Base-by-base conservation (phyloP, 768 basidiomycete species). In the Phylloporus sp. region DNA sequence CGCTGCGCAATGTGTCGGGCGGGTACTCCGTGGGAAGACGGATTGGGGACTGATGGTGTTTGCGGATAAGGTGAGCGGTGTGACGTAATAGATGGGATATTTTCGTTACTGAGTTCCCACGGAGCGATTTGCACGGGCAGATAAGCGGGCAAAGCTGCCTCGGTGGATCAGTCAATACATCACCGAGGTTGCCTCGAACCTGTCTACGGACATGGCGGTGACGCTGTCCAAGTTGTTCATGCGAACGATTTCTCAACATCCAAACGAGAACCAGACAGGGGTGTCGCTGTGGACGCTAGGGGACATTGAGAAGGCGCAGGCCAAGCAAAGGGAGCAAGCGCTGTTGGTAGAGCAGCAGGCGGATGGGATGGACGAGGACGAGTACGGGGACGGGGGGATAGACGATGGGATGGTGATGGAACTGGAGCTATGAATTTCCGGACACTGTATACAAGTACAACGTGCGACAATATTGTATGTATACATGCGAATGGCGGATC, bases 31-130 rank as follows among this genome's bases (percentile, higher is more conserved):
- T 41, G 96, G 96, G 54, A 99, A 99, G 73, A 98, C 96, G 4
- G 96, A 99, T 68, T 99, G 96, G 90, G 96, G 96, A 27, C 68
- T 99, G 59, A 99, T 99, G 96, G 83, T 98, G 10, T 99, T 99
- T 64, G 96, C 96, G 1, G 96, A 99, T 69, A 96, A 95, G 81
- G 96, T 93, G 26, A 37, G 63, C 56, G n/a, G 11, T 9, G 21
- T 40, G 50, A 38, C 20, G 21, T 27, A 8, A 46, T 17, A 1
- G 2, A 7, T 11, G 11, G 21, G 20, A 20, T 18, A 13, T 29
- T 38, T 34, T 17, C 24, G 27, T 33, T 32, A 3, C 41, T 46
- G 33, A 57, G 21, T 37, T 3, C 29, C n/a, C 32, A 22, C n/a
- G 44, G 58, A 95, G 91, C 85, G 91, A 18, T 95, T 92, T 62